Evolutionary conservation across 176 grass and related monocot genomes (phyloP), one percentile per base, ranked within the genome.

Genomic region (Calamus simplicifolius): DNA sequence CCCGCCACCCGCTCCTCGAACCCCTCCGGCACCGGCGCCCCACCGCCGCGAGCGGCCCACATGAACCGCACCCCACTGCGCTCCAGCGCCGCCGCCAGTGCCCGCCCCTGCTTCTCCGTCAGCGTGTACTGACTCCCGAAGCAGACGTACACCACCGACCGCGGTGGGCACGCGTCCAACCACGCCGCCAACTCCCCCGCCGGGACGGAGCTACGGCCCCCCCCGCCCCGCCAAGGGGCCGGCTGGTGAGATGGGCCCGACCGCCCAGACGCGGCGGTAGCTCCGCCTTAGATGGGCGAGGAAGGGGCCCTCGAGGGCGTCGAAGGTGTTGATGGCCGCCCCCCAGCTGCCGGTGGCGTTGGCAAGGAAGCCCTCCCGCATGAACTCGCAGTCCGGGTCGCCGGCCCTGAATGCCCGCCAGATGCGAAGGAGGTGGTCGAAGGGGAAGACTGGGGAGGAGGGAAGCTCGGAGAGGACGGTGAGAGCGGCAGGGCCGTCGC

Each of bases 101-200:
- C 51, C 64, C 30, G 27, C 4, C 3, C 48, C 14, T 81, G 78
- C 4, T 78, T 19, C 17, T 19, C 72, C 18, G 69, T 49, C 4
- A 54, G 60, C 7, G 25, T 61, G 69, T 78, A 63, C 73, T 77
- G 79, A 56, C 64, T 86, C 27, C 83, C 83, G 66, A 86, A 81
- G 73, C 73, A 86, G 50, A 78, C 70, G 64, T 81, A 86, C 6
- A 81, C 50, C 54, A 78, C 83, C 0, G 83, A 86, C 21, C 70
- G 73, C 14, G 48, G 15, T 17, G 64, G 78, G 48, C 78, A 81
- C 3, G 17, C 27, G 7, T 27, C 58, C 1, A 81, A 58, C 78
- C 83, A 81, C 6, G 66, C 61, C 14, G 48, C 15, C 0, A 76
- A 18, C 30, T 80, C 50, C 38, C 61, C 62, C 6, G 72, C 63